These are phyloP conservation scores for Helotiales sp. DNA, from an alignment of 2,329 filamentous ascomycete species.

Conservation along the genomic window DNA sequence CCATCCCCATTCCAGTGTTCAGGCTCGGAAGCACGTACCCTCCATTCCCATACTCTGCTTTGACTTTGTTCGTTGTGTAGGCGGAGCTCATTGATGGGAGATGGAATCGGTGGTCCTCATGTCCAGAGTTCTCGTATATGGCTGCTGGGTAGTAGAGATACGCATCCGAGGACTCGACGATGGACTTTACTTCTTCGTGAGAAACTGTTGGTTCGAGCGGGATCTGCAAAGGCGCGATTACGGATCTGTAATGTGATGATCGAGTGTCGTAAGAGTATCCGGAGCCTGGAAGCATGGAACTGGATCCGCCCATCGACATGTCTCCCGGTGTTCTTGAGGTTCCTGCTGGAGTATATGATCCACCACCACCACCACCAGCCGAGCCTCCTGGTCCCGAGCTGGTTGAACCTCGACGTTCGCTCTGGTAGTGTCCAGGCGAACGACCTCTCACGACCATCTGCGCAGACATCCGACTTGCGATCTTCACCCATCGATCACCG, in stretches of 20 bases:
- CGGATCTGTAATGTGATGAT: constrained; percentile 29
- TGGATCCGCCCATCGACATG: constrained; percentile 30
- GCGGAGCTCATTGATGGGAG: constrained; percentile 27
- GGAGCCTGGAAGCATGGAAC: constrained; percentile 29
- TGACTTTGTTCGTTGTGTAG: constrained; percentile 29
- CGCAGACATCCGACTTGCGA: constrained; percentile 58
- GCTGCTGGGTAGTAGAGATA: constrained; percentile 35
- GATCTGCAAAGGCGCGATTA: constrained; percentile 28
- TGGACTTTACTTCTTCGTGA: constrained; percentile 33
- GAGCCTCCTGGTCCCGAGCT: constrained; percentile 50
- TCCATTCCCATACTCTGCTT: constrained; percentile 19
- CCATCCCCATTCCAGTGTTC: constrained; percentile 13
- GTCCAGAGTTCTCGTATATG: constrained; percentile 27
- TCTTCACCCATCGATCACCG: constrained; percentile 51
- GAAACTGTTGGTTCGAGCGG: constrained; percentile 34
- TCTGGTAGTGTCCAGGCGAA: constrained; percentile 63
- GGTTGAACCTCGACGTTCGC: constrained; percentile 48
- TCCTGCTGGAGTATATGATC: constrained; percentile 30
- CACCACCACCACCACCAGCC: constrained; percentile 28
- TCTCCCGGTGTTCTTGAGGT: constrained; percentile 29
- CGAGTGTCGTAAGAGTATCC: constrained; percentile 32
- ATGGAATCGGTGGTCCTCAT: constrained; percentile 29
- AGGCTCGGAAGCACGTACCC: constrained; percentile 27
- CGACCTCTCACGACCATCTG: constrained; percentile 67
- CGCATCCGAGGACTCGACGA: constrained; percentile 26